phyloP scores from a whole-genome alignment of 441 rosid genomes.

The Pelargonium fulgidum region DNA sequence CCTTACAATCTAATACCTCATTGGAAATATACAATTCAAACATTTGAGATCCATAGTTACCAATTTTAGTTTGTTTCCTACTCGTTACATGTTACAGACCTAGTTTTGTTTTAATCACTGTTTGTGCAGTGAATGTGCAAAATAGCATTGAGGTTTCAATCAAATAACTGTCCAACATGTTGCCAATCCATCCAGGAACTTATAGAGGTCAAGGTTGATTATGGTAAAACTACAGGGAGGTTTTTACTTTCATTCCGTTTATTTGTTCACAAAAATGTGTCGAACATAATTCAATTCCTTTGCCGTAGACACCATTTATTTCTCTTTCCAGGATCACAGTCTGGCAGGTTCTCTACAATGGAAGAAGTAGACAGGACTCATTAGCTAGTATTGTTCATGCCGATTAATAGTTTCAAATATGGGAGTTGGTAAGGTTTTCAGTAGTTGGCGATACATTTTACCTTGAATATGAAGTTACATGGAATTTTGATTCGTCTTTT shows the following conservation, averaged over 20 bases:
- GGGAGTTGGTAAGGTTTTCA: neutral
- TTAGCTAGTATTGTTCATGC: neutral
- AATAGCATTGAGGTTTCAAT: conserved; percentile 57
- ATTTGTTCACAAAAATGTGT: conserved; percentile 12
- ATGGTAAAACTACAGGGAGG: conserved; percentile 24
- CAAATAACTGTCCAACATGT: conserved; percentile 80
- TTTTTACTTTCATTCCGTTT: conserved; percentile 1
- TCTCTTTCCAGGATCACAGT: neutral
- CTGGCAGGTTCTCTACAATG: neutral
- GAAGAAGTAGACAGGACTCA: neutral
- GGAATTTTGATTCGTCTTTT: neutral
- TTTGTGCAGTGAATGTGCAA: conserved; percentile 73
- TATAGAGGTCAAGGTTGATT: conserved; percentile 60
- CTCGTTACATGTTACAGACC: neutral
- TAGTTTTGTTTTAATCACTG: conserved; percentile 42
- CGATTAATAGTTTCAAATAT: neutral
- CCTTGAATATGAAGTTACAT: neutral
- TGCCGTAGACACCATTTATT: neutral
- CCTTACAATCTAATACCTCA: neutral
- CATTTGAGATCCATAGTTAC: neutral
- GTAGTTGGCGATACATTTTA: neutral
- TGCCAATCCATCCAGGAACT: conserved; percentile 61
- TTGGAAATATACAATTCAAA: neutral
- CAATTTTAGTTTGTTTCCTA: neutral
- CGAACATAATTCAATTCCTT: neutral